Evolutionary conservation across 2,329 filamentous ascomycete genomes (phyloP).

Genomic region (Domatiomyces globalis): DNA sequence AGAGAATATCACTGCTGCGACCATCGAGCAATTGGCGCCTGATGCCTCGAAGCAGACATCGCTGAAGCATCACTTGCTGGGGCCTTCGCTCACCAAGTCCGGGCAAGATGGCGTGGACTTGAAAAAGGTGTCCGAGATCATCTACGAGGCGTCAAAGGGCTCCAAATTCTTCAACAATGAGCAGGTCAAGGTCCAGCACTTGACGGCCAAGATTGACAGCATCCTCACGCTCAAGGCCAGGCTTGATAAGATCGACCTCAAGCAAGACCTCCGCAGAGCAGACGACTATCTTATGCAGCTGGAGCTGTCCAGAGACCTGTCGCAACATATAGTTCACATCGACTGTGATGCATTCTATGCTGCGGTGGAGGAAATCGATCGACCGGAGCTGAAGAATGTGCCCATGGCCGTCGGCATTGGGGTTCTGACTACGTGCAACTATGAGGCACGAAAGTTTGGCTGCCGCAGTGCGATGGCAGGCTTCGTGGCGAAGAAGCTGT

Average conservation of each 20-base stretch:
- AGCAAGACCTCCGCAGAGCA: slow-evolving; percentile 56
- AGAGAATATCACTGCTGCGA: not conserved
- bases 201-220: slow-evolving; percentile 73
- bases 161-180: slow-evolving; percentile 94
- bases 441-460: slow-evolving; percentile 76
- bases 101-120: slow-evolving; percentile 92
- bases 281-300: slow-evolving; percentile 70
- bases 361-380: slow-evolving; percentile 72
- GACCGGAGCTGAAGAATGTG: slow-evolving; percentile 68
- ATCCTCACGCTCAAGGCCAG: slow-evolving; percentile 62
- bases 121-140: slow-evolving; percentile 84
- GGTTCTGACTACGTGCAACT: slow-evolving; percentile 64
- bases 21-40: not conserved
- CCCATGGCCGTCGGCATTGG: slow-evolving; percentile 82
- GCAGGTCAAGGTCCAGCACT: slow-evolving; percentile 61
- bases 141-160: slow-evolving; percentile 91
- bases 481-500: slow-evolving; percentile 89
- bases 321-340: slow-evolving; percentile 74
- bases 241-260: slow-evolving; percentile 62
- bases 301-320: slow-evolving; percentile 64
- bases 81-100: slow-evolving; percentile 83
- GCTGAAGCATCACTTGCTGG: slow-evolving; percentile 78
- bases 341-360: slow-evolving; percentile 98
- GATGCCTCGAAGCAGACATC: slow-evolving; percentile 38
- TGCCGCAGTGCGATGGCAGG: slow-evolving; percentile 90